These are phyloP conservation scores for Pseudocercospora macadamiae DNA, from an alignment of 2,329 filamentous ascomycete species.

Conservation along the genomic window DNA sequence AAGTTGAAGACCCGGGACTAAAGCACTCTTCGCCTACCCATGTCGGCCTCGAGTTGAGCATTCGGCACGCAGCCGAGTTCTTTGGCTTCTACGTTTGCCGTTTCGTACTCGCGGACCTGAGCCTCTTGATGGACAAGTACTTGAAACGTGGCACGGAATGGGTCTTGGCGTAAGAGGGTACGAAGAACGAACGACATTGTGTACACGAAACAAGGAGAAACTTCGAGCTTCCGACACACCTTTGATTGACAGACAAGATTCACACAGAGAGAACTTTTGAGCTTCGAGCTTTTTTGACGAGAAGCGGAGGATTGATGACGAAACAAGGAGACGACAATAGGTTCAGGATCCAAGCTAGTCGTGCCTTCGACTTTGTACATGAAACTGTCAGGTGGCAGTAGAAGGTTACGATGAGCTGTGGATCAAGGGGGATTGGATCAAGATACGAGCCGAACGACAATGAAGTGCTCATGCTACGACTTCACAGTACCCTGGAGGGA, in stretches of 20 bases:
- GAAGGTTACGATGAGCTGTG: background rate
- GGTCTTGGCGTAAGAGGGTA: conserved; percentile 63
- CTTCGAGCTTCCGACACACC: background rate
- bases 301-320: conserved; percentile 6
- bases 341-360: no score
- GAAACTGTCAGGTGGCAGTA: background rate
- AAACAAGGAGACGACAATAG: no score
- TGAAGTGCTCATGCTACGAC: no score
- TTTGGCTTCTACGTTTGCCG: conserved; percentile 96
- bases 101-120: conserved; percentile 86
- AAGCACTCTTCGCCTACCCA: conserved; percentile 91
- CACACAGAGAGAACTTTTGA: background rate
- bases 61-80: conserved; percentile 92
- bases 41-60: conserved; percentile 90
- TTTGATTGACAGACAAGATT: background rate
- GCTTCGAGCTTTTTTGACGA: background rate
- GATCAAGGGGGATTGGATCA: no score
- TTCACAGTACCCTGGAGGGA: background rate
- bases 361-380: background rate
- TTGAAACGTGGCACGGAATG: conserved; percentile 96
- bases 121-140: conserved; percentile 89
- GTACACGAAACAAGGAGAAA: background rate
- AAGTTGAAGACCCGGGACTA: conserved; percentile 92
- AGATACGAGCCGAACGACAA: no score
- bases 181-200: background rate